These are phyloP conservation scores for Exophiala xenobiotica DNA, from an alignment of 2,329 filamentous ascomycete genomes.

Conservation along the genomic window DNA sequence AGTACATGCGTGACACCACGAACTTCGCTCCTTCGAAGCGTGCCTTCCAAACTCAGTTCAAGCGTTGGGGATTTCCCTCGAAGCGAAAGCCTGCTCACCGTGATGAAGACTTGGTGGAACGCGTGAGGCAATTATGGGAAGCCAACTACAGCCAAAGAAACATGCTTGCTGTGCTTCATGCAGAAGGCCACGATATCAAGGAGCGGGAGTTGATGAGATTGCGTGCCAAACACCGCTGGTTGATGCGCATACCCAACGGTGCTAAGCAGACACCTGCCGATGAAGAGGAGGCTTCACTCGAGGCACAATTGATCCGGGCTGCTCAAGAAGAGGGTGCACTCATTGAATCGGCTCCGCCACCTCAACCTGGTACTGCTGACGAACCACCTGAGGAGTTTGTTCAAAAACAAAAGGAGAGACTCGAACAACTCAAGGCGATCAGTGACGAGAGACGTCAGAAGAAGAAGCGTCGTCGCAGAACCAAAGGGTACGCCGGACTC, in stretches of 20 bases:
- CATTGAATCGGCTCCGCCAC: conserved; percentile 2
- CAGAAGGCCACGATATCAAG: conserved; percentile 72
- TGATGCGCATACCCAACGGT: conserved; percentile 62
- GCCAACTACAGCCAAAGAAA: conserved; percentile 69
- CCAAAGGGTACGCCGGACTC: conserved; percentile 65
- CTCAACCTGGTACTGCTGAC: conserved; percentile 4
- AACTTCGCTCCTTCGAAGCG: conserved; percentile 74
- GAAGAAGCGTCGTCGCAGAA: conserved; percentile 67
- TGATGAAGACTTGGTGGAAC: conserved; percentile 70
- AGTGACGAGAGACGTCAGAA: conserved; percentile 62
- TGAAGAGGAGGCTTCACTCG: conserved; percentile 32
- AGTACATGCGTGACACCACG: conserved; percentile 64
- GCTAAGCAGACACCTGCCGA: conserved; percentile 43
- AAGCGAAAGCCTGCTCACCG: conserved; percentile 55
- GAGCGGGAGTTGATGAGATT: conserved; percentile 69
- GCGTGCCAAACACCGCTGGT: conserved; percentile 66
- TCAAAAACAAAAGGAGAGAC: conserved; percentile 55
- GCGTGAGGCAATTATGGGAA: conserved; percentile 77
- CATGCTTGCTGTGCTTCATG: conserved; percentile 68
- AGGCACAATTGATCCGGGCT: conserved; percentile 32
- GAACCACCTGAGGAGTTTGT: conserved; percentile 48
- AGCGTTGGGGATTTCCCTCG: conserved; percentile 74
- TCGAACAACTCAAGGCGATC: conserved; percentile 57
- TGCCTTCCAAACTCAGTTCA: conserved; percentile 73
- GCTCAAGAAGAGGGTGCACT: conserved; percentile 16